Evolutionary conservation across 2,329 filamentous ascomycete species (phyloP), one percentile per base, ranked within the genome.

Genomic region (Calonectria montana): DNA sequence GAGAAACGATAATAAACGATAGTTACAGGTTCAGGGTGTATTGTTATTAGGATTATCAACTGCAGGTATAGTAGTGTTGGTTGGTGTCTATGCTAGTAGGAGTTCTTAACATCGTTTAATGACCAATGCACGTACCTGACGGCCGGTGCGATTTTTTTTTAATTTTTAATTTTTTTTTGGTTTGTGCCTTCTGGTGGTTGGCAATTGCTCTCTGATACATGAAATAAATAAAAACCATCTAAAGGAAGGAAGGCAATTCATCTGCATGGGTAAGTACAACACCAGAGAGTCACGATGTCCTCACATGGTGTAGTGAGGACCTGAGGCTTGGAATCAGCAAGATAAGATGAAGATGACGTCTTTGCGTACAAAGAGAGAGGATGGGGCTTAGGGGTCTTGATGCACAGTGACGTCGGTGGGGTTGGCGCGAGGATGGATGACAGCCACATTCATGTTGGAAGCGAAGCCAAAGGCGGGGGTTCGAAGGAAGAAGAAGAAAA

Each of bases 401-500:
- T 71, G 69, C 69, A 71, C 37, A 37, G 67, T 71, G 69, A 71
- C 69, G 69, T 71, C 65, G 65, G 69, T 59, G 69, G 69, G 69
- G 69, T 65, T 29, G 50, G n/a, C 18, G 66, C 25, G 48, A 55
- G 53, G 39, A 57, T 55, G 27, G 53, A 63, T 55, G 62, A 55
- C 67, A 59, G 47, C 59, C 41, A 59, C 47, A 65, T 31, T 57
- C 21, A 57, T 35, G 53, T 37, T 25, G 31, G 53, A 57, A 57
- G 13, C 53, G 31, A 57, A 57, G 53, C 31, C 31, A 57, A 57
- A 37, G 31, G 50, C 31, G 31, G 53, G 53, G 50, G 53, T 57
- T 8, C 21, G 25, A 57, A 39, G 12, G 25, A 57, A 13, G 29
- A 8, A 21, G 23, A 35, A 35, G 25, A 47, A 47, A 47, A 47